phyloP scores from a whole-genome alignment of 2,329 filamentous ascomycete species.

The Sporothrix dimorphospora region DNA sequence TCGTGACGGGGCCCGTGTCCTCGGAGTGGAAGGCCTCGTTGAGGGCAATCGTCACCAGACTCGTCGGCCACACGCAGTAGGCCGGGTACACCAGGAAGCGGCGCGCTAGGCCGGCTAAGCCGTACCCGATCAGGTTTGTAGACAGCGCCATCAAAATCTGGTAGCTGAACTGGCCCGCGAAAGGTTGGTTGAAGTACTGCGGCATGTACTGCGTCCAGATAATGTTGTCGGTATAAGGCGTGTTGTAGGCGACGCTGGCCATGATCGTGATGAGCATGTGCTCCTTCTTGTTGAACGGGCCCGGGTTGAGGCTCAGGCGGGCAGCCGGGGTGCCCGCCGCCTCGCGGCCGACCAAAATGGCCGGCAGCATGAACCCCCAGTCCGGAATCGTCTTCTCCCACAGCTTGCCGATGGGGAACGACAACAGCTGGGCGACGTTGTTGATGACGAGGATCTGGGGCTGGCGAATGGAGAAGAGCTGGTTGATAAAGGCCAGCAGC shows the following conservation, averaged over 20 bases:
- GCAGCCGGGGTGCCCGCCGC: background rate
- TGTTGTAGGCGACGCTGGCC: slow-evolving; percentile 58
- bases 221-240: slow-evolving; percentile 32
- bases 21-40: slow-evolving; percentile 52
- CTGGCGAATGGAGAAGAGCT: slow-evolving; percentile 59
- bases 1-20: slow-evolving; percentile 42
- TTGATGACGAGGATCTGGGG: slow-evolving; percentile 58
- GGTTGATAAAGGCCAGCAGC: slow-evolving; percentile 50
- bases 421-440: slow-evolving; percentile 60
- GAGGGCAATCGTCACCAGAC: slow-evolving; percentile 51
- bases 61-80: slow-evolving; percentile 56
- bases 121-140: slow-evolving; percentile 60
- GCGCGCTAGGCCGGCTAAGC: slow-evolving; percentile 54
- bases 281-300: slow-evolving; percentile 62
- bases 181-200: slow-evolving; percentile 41
- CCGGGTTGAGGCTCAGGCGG: slow-evolving; percentile 57
- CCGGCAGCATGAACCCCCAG: slow-evolving; percentile 46
- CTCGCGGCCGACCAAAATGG: slow-evolving; percentile 45
- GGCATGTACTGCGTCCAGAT: slow-evolving; percentile 51
- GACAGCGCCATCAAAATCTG: slow-evolving; percentile 55
- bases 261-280: slow-evolving; percentile 63
- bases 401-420: slow-evolving; percentile 57
- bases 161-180: slow-evolving; percentile 52
- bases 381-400: slow-evolving; percentile 57
- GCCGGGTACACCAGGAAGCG: slow-evolving; percentile 57